Evolutionary conservation across 176 grass and related monocot species (phyloP), one percentile per base, ranked within the genome.

Genomic region (Eragrostis nindensis): DNA sequence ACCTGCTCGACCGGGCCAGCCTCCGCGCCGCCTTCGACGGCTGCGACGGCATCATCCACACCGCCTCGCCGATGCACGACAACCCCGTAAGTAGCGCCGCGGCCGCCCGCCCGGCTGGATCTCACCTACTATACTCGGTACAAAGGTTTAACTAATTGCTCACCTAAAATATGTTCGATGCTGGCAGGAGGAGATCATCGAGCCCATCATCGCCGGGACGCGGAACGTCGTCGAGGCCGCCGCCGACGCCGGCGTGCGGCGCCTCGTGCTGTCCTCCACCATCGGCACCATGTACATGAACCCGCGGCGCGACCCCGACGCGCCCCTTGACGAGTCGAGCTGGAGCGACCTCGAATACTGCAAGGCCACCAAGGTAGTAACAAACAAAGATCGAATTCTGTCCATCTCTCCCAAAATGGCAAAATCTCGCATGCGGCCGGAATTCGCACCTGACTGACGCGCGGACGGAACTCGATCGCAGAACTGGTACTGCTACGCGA

Each of bases 31-130:
- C 91, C 5, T 85, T 93, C 78, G 19, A 30, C 18, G 87, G 91
- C 55, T 93, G 91, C 82, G 54, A 82, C 78, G 91, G 91, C 62
- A 87, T 93, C 81, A 90, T 93, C 85, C 91, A 93, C 87, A 87
- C 82, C 39, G 91, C 91, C 19, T 90, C 84, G 12, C 91, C 87
- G 41, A 81, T 93, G 73, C 85, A 89, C 68, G 91, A 93, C 84
- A 84, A 50, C 0, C 90, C 90, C 19, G 91, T 93, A 39, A 90
- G 73, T 39, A 0, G 2, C 1, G 10, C 45, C 41, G 41, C 59
- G n/a, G n/a, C n/a, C n/a, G n/a, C n/a, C n/a, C 15, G 57, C 59
- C 57, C 11, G 29, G 6, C 30, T 18, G 30, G 57, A 61, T 61
- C 57, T 27, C 57, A 25, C 14, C 55, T 52, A 3, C 3, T 15